Percentiles rank a stretch among this genome's conserved stretches.
phyloP scores from a whole-genome alignment of 1,284 basidiomycete genomes.

The Puccinia coronata region DNA sequence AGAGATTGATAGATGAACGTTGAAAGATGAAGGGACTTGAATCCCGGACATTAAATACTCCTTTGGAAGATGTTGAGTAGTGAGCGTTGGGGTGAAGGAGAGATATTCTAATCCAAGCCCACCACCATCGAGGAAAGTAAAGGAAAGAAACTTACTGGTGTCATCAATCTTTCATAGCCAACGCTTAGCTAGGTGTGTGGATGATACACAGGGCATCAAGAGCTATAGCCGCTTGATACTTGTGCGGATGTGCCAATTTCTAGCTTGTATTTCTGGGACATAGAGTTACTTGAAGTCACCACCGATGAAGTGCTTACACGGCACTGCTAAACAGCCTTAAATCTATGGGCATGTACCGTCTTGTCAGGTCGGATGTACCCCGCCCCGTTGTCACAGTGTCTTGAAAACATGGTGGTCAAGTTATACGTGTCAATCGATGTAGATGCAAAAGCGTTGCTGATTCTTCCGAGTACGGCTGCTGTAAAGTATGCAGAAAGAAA shows the following conservation, averaged over 20 bases:
- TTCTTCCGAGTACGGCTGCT: too few relatives aligned
- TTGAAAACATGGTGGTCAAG: too few relatives aligned
- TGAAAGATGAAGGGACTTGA: background rate
- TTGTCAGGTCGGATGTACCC: too few relatives aligned
- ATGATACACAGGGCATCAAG: background rate
- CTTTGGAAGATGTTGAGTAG: background rate
- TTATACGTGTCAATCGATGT: too few relatives aligned
- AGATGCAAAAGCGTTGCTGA: too few relatives aligned
- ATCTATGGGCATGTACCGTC: too few relatives aligned
- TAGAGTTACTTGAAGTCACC: constrained; percentile 1
- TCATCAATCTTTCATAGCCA: constrained; percentile 6
- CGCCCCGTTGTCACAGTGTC: too few relatives aligned
- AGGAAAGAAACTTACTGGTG: constrained; percentile 27
- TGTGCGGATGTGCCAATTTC: background rate
- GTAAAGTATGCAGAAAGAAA: too few relatives aligned
- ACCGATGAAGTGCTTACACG: background rate
- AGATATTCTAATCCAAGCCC: background rate
- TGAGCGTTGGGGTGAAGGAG: constrained; percentile 7
- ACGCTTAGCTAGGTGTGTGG: constrained; percentile 12
- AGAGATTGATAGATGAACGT: background rate
- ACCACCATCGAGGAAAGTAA: background rate
- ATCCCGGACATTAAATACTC: background rate
- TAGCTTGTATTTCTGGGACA: background rate
- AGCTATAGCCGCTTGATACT: background rate
- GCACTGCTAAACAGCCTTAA: too few relatives aligned